Percentiles rank a stretch among this genome's conserved stretches.
Conservation (phyloP, 495 filamentous ascomycete species). For the Collariella sp. region DNA sequence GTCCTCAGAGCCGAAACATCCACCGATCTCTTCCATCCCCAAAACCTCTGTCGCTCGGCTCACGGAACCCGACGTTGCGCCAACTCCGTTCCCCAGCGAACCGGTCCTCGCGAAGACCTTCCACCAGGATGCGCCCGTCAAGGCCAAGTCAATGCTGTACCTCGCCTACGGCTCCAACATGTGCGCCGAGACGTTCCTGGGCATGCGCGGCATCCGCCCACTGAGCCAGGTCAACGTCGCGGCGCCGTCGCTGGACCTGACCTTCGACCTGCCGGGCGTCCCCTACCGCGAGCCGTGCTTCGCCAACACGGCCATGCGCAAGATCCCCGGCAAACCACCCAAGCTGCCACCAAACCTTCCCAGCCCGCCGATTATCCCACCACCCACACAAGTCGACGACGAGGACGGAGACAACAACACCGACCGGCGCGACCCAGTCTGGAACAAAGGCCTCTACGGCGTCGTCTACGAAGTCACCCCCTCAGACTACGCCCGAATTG, state of each 20-base stretch:
- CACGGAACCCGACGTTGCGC: conserved; percentile 23
- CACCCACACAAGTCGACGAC: conserved; percentile 20
- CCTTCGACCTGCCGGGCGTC: conserved; percentile 78
- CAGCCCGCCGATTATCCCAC: conserved; percentile 4
- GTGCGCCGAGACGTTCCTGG: conserved; percentile 62
- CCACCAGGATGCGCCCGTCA: conserved; percentile 4
- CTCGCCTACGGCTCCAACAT: conserved; percentile 95
- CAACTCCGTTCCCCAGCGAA: conserved; percentile 20
- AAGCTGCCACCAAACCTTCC: conserved; percentile 26
- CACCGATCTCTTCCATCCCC: conserved; percentile 19
- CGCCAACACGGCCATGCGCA: conserved; percentile 62
- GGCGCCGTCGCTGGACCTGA: conserved; percentile 65
- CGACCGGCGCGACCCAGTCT: conserved; percentile 37
- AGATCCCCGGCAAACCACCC: conserved; percentile 31
- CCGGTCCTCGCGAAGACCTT: conserved; percentile 15
- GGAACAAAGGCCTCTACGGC: conserved; percentile 76
- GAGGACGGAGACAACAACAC: conserved; percentile 7
- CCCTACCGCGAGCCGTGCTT: conserved; percentile 90
- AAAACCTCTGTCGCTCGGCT: conserved; percentile 21
- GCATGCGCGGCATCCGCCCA: conserved; percentile 65
- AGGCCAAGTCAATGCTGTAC: conserved; percentile 60
- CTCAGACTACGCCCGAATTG: conserved; percentile 73
- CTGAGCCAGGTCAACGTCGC: conserved; percentile 69
- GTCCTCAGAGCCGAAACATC: conserved; percentile 5
- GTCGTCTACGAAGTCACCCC: conserved; percentile 89